These are phyloP conservation scores for Beauveria asiatica DNA, from an alignment of 2,329 filamentous ascomycete genomes.

Conservation along the genomic window DNA sequence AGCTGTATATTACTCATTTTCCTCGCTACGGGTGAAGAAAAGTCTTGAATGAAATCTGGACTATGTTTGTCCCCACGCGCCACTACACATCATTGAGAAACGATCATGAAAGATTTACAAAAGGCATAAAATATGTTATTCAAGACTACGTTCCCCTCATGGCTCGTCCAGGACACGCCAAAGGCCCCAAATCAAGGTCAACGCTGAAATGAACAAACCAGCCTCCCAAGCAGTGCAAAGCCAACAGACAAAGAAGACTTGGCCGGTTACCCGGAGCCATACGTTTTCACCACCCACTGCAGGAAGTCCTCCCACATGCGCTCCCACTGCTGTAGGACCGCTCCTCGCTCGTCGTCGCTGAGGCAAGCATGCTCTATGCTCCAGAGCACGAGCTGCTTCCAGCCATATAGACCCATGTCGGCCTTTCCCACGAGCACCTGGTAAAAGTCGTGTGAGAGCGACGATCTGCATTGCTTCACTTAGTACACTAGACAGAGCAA, in stretches of 20 bases:
- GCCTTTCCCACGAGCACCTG: constrained; percentile 62
- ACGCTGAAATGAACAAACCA: too few relatives aligned
- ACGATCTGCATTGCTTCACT: constrained; percentile 40
- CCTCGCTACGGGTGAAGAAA: too few relatives aligned
- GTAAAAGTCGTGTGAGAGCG: constrained; percentile 68
- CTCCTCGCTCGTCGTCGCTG: constrained; percentile 29
- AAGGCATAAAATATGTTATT: too few relatives aligned
- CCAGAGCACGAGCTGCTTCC: constrained; percentile 60
- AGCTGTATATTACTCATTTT: neutral
- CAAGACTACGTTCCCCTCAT: too few relatives aligned
- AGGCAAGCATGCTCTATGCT: constrained; percentile 54
- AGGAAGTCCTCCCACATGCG: constrained; percentile 52
- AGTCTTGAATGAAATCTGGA: too few relatives aligned
- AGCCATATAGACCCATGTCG: constrained; percentile 59
- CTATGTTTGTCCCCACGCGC: too few relatives aligned
- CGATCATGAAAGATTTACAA: too few relatives aligned
- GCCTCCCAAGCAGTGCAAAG: too few relatives aligned
- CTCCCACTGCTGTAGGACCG: constrained; percentile 38
- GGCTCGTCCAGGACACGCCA: too few relatives aligned
- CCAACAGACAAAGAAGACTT: neutral
- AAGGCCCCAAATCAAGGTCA: too few relatives aligned
- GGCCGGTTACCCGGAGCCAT: constrained; percentile 18
- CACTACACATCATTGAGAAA: too few relatives aligned
- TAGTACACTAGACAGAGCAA: neutral
- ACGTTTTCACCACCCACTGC: constrained; percentile 37